Base-by-base conservation (phyloP, 139 green algal species). In the Bryopsis sp. region DNA sequence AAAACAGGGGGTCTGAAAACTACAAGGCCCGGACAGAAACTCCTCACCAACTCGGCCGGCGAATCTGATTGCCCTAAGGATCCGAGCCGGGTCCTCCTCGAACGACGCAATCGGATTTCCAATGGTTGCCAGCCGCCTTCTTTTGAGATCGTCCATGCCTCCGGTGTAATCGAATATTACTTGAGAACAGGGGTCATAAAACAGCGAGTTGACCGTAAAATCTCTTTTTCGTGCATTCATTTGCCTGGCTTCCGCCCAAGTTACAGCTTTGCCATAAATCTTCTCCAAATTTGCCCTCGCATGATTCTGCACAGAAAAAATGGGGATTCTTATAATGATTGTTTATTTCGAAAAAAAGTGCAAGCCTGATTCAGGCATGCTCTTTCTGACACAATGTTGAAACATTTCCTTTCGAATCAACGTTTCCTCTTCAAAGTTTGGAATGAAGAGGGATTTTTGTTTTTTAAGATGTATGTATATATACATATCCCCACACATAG, bases 151-250 rank as follows among this genome's bases (percentile, higher is more conserved):
- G 0, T 74, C 6, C 11, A 87, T 34, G 1, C 83, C 86, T 24
- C 47, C 80, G 22, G 78, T 67, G 43, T 82, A 87, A 66, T 93
- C 86, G 36, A 78, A 88, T 39, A 93, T 37, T 34, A 85, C 4
- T 2, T 72, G 66, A 4, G 62, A 71, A 57, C 86, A 86, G 2
- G 82, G 79, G 15, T 92, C 86, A 62, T 89, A 91, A 58, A 90
- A 67, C 65, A 93, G 54, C 2, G 64, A 80, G 47, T 93, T 93
- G 15, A 84, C 71, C 0, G 84, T 88, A 74, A 93, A 93, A 75
- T 92, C 86, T 0, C 87, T 72, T 24, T 26, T 47, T 1, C 48
- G 19, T 1, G 83, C 81, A 59, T 90, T 88, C 8, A 66, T 39
- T 0, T 68, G 35, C 35, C 79, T 69, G 8, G 79, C 77, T 1